Evolutionary conservation across 1,284 basidiomycete species (phyloP).

Genomic region (Rhizoctonia solani): DNA sequence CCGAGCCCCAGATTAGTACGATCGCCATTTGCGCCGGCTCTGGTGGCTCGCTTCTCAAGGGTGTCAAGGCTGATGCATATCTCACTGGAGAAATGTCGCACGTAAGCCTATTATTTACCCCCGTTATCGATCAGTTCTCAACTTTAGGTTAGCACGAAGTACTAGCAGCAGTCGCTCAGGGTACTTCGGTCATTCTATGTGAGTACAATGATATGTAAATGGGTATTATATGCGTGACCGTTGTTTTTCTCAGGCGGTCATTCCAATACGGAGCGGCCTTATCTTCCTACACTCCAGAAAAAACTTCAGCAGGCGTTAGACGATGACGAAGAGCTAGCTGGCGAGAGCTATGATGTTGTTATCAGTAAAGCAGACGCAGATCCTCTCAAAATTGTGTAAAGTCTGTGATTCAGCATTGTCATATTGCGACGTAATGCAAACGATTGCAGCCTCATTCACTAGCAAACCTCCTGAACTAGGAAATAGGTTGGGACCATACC

Average conservation of each 20-base stretch:
- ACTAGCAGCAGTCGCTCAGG: slow-evolving; percentile 71
- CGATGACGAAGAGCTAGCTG: slow-evolving; percentile 45
- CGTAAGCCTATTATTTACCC: slow-evolving; percentile 59
- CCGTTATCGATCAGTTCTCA: no score
- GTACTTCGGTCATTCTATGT: slow-evolving; percentile 80
- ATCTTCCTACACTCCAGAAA: slow-evolving; percentile 68
- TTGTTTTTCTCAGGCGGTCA: slow-evolving; percentile 60
- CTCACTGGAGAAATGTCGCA: slow-evolving; percentile 93
- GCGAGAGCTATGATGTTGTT: slow-evolving; percentile 53
- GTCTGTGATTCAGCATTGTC: slow-evolving; percentile 1
- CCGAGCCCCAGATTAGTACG: slow-evolving; percentile 37
- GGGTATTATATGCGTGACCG: slow-evolving; percentile 38
- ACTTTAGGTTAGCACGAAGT: slow-evolving; percentile 91
- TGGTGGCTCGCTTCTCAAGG: slow-evolving; percentile 73
- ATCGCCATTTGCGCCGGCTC: slow-evolving; percentile 87
- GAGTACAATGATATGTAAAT: slow-evolving; percentile 43
- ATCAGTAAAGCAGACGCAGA: slow-evolving; percentile 64
- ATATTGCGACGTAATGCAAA: not conserved
- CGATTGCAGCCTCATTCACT: not conserved
- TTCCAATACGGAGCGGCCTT: slow-evolving; percentile 88
- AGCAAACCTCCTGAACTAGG: no score
- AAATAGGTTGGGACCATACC: no score
- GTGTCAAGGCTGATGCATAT: slow-evolving; percentile 76
- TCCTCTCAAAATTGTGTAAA: slow-evolving; percentile 55
- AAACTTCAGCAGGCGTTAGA: slow-evolving; percentile 62